Evolutionary conservation across 352 stramenopile genomes (phyloP).

Genomic region (Pythium insidiosum): DNA sequence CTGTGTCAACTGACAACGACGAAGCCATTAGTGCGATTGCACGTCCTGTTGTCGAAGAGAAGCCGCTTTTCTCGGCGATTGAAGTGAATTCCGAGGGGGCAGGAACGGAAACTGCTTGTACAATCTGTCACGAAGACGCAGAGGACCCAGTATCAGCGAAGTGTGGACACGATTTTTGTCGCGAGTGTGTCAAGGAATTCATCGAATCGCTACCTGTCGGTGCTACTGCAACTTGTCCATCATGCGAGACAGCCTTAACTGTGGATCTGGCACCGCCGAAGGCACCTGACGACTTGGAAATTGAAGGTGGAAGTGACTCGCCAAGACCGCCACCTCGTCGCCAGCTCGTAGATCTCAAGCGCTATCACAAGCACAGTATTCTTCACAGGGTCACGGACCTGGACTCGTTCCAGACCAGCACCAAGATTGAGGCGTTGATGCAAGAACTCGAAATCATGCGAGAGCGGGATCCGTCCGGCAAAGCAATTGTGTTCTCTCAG

Average conservation of each 20-base stretch:
- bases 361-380: conserved; percentile 70
- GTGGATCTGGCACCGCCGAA: conserved; percentile 59
- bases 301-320: conserved; percentile 6
- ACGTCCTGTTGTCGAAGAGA: conserved; percentile 47
- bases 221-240: conserved; percentile 54
- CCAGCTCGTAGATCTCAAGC: conserved; percentile 33
- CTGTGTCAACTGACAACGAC: conserved; percentile 9
- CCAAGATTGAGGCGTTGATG: conserved; percentile 98
- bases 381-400: conserved; percentile 54
- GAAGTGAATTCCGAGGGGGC: conserved; percentile 12
- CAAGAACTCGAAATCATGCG: conserved; percentile 95
- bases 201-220: conserved; percentile 64
- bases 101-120: conserved; percentile 42
- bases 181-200: conserved; percentile 75
- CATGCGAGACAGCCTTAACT: conserved; percentile 78
- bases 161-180: conserved; percentile 91
- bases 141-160: conserved; percentile 87
- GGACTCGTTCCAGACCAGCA: conserved; percentile 83
- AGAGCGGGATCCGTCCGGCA: conserved; percentile 88
- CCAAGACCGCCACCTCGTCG: conserved; percentile 18
- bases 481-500: conserved; percentile 98
- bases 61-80: conserved; percentile 33
- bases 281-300: conserved; percentile 10
- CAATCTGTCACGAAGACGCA: conserved; percentile 90
- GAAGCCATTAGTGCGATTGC: conserved; percentile 9